phyloP scores from a whole-genome alignment of 2,329 filamentous ascomycete species.

The Arthrobotrys megalospora region DNA sequence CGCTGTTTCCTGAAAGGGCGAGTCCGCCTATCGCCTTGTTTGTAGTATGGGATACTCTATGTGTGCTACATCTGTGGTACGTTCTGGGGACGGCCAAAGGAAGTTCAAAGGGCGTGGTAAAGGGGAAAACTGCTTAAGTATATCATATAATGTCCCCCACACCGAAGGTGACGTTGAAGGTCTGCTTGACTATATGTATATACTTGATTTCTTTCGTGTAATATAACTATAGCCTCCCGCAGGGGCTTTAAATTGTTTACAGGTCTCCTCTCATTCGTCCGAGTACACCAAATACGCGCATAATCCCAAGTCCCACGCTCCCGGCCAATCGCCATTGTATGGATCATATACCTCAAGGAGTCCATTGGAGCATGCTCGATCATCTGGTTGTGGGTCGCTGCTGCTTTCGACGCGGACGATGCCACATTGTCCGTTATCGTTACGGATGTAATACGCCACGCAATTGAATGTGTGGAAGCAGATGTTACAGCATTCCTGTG shows the following conservation, averaged over 20 bases:
- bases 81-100: constrained; percentile 55
- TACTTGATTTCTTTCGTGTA: neutral
- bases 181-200: neutral
- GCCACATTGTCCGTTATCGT: constrained; percentile 26
- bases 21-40: constrained; percentile 57
- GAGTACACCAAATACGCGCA: constrained; percentile 53
- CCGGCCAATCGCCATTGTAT: constrained; percentile 18
- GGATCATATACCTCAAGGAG: constrained; percentile 53
- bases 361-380: constrained; percentile 34
- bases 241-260: neutral
- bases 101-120: constrained; percentile 42
- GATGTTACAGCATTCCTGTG: constrained; percentile 52
- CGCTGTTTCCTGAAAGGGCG: constrained; percentile 49
- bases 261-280: constrained; percentile 36
- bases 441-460: constrained; percentile 39
- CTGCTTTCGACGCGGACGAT: constrained; percentile 24
- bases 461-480: constrained; percentile 51
- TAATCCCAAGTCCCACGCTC: constrained; percentile 39
- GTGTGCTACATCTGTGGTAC: constrained; percentile 53
- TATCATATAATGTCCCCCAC: neutral
- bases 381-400: constrained; percentile 41
- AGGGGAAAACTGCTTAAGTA: constrained; percentile 37
- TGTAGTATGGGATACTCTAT: constrained; percentile 57
- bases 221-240: neutral
- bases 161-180: neutral